Conservation (phyloP, 2,329 filamentous ascomycete species). For the Cladophialophora exuberans region DNA sequence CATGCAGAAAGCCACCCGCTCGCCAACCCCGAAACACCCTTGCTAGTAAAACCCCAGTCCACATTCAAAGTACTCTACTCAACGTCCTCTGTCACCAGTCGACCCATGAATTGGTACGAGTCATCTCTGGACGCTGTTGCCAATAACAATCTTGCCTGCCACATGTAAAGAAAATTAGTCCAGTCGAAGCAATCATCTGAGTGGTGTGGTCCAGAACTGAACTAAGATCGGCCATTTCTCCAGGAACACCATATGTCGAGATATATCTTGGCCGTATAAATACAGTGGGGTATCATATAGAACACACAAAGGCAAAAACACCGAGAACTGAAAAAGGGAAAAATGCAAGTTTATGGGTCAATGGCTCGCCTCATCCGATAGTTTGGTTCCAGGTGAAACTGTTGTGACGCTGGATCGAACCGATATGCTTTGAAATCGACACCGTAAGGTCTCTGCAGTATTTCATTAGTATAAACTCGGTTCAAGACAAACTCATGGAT, state of each 20-base stretch:
- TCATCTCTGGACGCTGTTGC: slow-evolving; percentile 19
- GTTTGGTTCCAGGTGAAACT: slow-evolving; percentile 84
- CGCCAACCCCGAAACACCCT: no score
- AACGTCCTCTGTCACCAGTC: neutral
- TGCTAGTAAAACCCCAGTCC: no score
- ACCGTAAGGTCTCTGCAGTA: slow-evolving; percentile 77
- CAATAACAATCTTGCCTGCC: slow-evolving; percentile 27
- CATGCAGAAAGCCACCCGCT: no score
- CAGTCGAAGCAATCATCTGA: slow-evolving; percentile 19
- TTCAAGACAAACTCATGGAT: neutral
- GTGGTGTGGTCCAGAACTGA: neutral
- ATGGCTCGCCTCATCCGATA: slow-evolving; percentile 68
- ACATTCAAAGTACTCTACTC: no score
- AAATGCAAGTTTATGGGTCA: slow-evolving; percentile 32
- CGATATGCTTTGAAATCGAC: slow-evolving; percentile 95
- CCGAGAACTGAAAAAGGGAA: slow-evolving; percentile 2
- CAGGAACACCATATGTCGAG: neutral
- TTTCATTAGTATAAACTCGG: neutral
- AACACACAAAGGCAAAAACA: no score
- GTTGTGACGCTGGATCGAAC: slow-evolving; percentile 76
- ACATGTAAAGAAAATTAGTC: slow-evolving; percentile 23
- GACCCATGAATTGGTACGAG: slow-evolving; percentile 23
- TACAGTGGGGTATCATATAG: no score
- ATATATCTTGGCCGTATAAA: slow-evolving; percentile 4
- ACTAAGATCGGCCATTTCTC: neutral